These are phyloP conservation scores for Xenoacremonium recifei DNA, from an alignment of 2,329 filamentous ascomycete species.

Conservation along the genomic window DNA sequence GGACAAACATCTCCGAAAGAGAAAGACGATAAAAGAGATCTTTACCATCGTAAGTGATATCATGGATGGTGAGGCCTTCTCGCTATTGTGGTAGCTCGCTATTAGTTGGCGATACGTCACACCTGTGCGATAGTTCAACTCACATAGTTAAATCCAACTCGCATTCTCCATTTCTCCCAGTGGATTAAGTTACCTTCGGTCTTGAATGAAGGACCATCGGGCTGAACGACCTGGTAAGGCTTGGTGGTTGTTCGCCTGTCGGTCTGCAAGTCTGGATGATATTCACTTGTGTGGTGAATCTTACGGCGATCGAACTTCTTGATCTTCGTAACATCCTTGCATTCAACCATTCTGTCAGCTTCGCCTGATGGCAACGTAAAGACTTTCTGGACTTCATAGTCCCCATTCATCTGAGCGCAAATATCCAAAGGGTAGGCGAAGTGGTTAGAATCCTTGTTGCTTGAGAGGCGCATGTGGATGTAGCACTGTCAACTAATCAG, in stretches of 20 bases:
- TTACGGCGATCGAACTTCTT: conserved; percentile 42
- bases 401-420: conserved; percentile 47
- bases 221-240: conserved; percentile 30
- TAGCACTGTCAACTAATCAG: conserved; percentile 25
- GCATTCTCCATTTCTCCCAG: conserved; percentile 66
- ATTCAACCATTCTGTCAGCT: no score
- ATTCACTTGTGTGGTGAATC: conserved; percentile 43
- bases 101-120: no score
- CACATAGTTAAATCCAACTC: conserved; percentile 67
- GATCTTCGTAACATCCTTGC: no score
- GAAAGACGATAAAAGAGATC: conserved; percentile 63
- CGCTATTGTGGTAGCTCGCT: no score
- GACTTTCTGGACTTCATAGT: conserved; percentile 44
- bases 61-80: conserved; percentile 67
- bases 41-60: conserved; percentile 64
- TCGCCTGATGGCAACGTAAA: no score
- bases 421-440: conserved; percentile 55
- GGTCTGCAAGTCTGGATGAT: conserved; percentile 29
- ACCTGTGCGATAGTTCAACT: no score
- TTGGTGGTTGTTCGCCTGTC: conserved; percentile 26
- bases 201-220: conserved; percentile 32
- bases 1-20: conserved; percentile 66
- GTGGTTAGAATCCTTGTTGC: conserved; percentile 49
- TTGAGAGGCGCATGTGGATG: conserved; percentile 30
- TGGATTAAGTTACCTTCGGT: conserved; percentile 44